A percentile compares a stretch with the other conserved stretches of the same genome.
phyloP scores from a whole-genome alignment of 2,329 filamentous ascomycete species.

The Alternaria viburni region DNA sequence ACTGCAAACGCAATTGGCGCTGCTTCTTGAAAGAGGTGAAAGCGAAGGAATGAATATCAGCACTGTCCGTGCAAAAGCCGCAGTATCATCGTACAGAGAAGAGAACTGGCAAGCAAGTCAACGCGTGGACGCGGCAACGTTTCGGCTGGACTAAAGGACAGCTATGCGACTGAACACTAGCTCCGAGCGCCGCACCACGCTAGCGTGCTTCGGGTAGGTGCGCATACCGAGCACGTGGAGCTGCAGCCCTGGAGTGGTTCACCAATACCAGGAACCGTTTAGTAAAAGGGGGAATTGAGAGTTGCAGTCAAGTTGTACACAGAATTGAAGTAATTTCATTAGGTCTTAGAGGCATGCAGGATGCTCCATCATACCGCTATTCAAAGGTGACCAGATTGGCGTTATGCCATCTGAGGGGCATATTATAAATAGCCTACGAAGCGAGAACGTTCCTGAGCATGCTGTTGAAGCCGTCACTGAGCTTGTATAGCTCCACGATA shows the following conservation, averaged over 20 bases:
- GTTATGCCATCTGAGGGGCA: neutral
- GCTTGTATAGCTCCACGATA: slow-evolving; percentile 78
- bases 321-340: neutral
- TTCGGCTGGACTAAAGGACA: slow-evolving; percentile 42
- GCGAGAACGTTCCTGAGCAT: slow-evolving; percentile 85
- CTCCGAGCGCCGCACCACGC: slow-evolving; percentile 20
- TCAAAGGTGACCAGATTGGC: neutral
- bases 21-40: slow-evolving; percentile 1
- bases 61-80: slow-evolving; percentile 29
- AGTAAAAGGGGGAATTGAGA: neutral
- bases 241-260: neutral
- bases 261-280: neutral
- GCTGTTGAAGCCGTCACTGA: slow-evolving; percentile 78
- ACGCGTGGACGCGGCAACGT: slow-evolving; percentile 29
- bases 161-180: slow-evolving; percentile 33
- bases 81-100: slow-evolving; percentile 33
- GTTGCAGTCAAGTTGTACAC: neutral
- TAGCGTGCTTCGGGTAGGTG: slow-evolving; percentile 20
- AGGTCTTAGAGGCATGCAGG: neutral
- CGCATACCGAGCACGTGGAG: slow-evolving; percentile 21
- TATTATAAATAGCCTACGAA: slow-evolving; percentile 25
- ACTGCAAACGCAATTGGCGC: slow-evolving; percentile 20
- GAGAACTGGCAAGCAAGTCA: slow-evolving; percentile 21
- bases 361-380: neutral
- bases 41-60: slow-evolving; percentile 27